Conservation (phyloP, 2,329 filamentous ascomycete genomes). For the Ceratocystis colombiana region DNA sequence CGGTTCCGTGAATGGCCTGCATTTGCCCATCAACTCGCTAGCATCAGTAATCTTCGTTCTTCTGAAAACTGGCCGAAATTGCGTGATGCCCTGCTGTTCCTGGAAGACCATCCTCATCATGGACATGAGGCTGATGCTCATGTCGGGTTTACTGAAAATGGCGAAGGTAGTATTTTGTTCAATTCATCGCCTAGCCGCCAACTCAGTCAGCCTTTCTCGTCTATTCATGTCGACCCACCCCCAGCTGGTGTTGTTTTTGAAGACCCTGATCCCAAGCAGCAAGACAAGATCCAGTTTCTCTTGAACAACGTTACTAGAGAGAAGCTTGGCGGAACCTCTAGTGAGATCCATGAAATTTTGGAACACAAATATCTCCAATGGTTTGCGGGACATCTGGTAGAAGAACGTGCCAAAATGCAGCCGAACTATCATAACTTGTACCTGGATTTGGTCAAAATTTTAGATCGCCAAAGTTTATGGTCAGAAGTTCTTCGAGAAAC, state of each 20-base stretch:
- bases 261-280: conserved; percentile 72
- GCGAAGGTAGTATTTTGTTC: conserved; percentile 28
- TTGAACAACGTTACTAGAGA: conserved; percentile 92
- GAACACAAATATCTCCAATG: conserved; percentile 80
- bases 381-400: conserved; percentile 92
- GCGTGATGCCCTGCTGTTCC: conserved; percentile 16
- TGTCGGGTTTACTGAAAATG: conserved; percentile 6
- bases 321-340: conserved; percentile 74
- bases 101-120: conserved; percentile 17
- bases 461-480: conserved; percentile 71
- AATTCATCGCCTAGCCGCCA: conserved; percentile 44
- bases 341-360: conserved; percentile 67
- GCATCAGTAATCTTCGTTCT: conserved; percentile 69
- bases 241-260: conserved; percentile 56
- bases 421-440: conserved; percentile 95
- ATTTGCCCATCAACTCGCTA: conserved; percentile 75
- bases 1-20: conserved; percentile 90
- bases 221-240: conserved; percentile 65
- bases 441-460: conserved; percentile 73
- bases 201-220: conserved; percentile 58
- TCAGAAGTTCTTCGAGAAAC: conserved; percentile 87
- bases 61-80: conserved; percentile 70
- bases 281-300: conserved; percentile 90
- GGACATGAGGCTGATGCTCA: not conserved
- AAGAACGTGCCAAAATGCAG: conserved; percentile 92